Percentiles rank a stretch among this genome's conserved stretches.
Conservation (phyloP, 2,329 filamentous ascomycete genomes). For the Hymenotorrendiella dingleyae region DNA sequence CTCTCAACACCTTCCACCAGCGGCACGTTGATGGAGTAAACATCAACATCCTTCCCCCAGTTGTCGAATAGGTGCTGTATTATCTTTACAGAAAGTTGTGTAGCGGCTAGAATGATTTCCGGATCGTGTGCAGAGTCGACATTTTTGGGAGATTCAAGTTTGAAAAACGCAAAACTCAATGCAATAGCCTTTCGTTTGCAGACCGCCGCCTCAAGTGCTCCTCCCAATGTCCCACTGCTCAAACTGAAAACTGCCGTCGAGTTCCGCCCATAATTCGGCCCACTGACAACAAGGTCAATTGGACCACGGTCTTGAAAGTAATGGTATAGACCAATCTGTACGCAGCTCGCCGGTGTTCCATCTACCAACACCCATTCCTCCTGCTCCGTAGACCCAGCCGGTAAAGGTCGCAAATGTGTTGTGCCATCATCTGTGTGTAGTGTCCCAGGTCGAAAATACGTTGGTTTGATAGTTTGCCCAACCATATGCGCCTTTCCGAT, state of each 20-base stretch:
- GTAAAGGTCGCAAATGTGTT: slow-evolving; percentile 51
- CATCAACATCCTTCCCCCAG: slow-evolving; percentile 68
- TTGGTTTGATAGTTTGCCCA: slow-evolving; percentile 76
- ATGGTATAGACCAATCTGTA: slow-evolving; percentile 77
- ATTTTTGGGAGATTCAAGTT: slow-evolving; percentile 45
- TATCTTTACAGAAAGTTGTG: slow-evolving; percentile 65
- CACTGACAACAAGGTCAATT: slow-evolving; percentile 71
- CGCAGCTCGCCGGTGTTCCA: slow-evolving; percentile 74
- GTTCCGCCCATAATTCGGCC: slow-evolving; percentile 80
- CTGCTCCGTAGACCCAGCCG: slow-evolving; percentile 43
- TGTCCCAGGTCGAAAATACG: slow-evolving; percentile 70
- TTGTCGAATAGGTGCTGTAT: slow-evolving; percentile 73
- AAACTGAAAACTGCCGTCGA: slow-evolving; percentile 74
- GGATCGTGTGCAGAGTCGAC: slow-evolving; percentile 56
- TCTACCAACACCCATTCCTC: slow-evolving; percentile 81
- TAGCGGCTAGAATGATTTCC: slow-evolving; percentile 71
- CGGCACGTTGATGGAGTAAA: slow-evolving; percentile 92
- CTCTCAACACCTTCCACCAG: slow-evolving; percentile 68
- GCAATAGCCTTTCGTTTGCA: slow-evolving; percentile 70
- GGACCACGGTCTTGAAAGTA: slow-evolving; percentile 68
- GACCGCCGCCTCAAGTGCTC: slow-evolving; percentile 69
- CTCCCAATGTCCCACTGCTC: slow-evolving; percentile 71
- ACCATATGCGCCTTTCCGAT: slow-evolving; percentile 98
- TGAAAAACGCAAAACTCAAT: slow-evolving; percentile 85
- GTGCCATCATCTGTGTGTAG: slow-evolving; percentile 60